Conservation (phyloP, 2,329 filamentous ascomycete genomes). For the Cadophora gregata region DNA sequence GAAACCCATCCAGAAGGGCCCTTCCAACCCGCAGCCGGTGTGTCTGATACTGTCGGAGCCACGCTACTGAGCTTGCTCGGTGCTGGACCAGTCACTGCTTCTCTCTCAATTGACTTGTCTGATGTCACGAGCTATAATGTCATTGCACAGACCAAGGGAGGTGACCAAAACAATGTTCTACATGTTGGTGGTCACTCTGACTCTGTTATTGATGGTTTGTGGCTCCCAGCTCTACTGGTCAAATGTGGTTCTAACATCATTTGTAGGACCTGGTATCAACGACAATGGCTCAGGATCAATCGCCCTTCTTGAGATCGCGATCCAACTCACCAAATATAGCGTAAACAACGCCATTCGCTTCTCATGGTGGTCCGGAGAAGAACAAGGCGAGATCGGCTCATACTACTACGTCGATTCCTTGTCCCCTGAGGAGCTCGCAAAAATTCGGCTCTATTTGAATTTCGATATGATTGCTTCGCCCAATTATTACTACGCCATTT, state of each 20-base stretch:
- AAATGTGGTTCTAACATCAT: conserved; percentile 47
- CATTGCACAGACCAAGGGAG: conserved; percentile 62
- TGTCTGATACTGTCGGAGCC: neutral
- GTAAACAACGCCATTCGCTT: conserved; percentile 70
- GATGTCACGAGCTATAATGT: conserved; percentile 52
- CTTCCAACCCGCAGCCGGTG: conserved; percentile 1
- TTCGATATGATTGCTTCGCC: conserved; percentile 71
- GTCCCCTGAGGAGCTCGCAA: conserved; percentile 58
- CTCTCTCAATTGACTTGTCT: neutral
- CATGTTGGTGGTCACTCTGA: conserved; percentile 12
- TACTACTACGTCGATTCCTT: conserved; percentile 63
- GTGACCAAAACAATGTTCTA: conserved; percentile 66
- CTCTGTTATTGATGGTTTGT: conserved; percentile 55
- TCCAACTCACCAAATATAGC: conserved; percentile 58
- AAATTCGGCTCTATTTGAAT: conserved; percentile 69
- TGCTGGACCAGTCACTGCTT: conserved; percentile 13
- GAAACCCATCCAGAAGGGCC: conserved; percentile 4
- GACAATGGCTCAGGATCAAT: conserved; percentile 45
- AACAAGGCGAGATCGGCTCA: conserved; percentile 66
- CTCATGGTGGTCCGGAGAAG: conserved; percentile 69
- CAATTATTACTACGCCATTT: conserved; percentile 70
- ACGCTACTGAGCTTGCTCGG: neutral
- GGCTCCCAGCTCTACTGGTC: conserved; percentile 64
- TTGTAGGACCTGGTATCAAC: conserved; percentile 56
- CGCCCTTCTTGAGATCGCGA: conserved; percentile 64